Base-by-base conservation (phyloP, 768 basidiomycete genomes). In the Leccinum boreale region DNA sequence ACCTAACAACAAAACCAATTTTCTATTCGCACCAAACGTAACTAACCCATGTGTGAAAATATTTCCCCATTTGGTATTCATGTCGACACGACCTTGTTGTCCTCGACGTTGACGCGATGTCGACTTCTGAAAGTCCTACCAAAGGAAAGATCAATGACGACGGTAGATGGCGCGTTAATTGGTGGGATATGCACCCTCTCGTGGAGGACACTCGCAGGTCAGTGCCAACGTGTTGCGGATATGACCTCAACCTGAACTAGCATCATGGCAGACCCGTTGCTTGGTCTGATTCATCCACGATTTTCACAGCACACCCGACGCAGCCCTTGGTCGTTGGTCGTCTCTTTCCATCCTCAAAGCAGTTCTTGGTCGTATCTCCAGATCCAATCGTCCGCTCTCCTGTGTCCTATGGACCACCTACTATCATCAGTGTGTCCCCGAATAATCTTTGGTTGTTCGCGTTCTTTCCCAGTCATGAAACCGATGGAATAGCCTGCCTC, bases 181-280 rank as follows among this genome's bases (percentile, higher is more conserved):
- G 89, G 89, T 91, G 87, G 87, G 86, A 91, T 60, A 78, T 86
- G 44, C 76, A 81, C 58, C 82, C 86, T 26, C 74, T 89, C 42
- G 72, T 79, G 5, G 88, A 89, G 65, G 75, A 79, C 35, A 74
- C 81, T 3, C 74, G 75, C 60, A 79, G 82, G 89, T 85, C 31
- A 31, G 60, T 50, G 74, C 68, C 47, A 28, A 1, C 24, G 4
- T 52, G 23, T 50, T 35, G 0, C 23, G 17, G 0, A 12, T 15
- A 6, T 5, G 19, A 28, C 35, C 10, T 11, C 26, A 6, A n/a
- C 14, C 42, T 62, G 29, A 39, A 65, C 35, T 19, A 21, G 21
- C 29, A 44, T 54, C 46, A 33, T 56, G 44, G 1, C 63, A 92
- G 90, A 61, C 87, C 89, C 2, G 65, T 90, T 4, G 81, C 79